Conservation (phyloP, 768 basidiomycete genomes). For the Russula earlei region DNA sequence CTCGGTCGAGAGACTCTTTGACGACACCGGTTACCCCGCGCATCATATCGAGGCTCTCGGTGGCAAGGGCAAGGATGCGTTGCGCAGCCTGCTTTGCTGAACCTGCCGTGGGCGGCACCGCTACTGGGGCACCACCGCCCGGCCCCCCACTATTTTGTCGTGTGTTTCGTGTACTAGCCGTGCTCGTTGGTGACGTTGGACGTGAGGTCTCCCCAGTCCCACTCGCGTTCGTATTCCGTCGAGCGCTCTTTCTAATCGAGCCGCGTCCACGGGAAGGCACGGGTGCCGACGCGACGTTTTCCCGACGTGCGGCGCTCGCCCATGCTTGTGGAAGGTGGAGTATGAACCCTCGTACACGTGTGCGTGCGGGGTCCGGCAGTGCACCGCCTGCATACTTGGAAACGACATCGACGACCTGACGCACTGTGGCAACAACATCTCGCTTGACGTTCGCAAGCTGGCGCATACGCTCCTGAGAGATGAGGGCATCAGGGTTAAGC, state of each 20-base stretch:
- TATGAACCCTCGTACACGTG: conserved; percentile 66
- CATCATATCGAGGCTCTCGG: conserved; percentile 92
- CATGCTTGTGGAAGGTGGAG: conserved; percentile 75
- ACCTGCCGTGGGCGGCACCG: conserved; percentile 33
- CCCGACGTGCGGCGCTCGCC: conserved; percentile 38
- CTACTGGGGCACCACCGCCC: conserved; percentile 4
- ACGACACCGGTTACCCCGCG: conserved; percentile 80
- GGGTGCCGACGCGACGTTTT: conserved; percentile 16
- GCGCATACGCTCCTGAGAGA: conserved; percentile 39
- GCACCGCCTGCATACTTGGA: conserved; percentile 79
- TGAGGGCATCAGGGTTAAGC: conserved; percentile 25
- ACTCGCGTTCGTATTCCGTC: conserved; percentile 14
- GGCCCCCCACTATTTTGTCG: conserved; percentile 25
- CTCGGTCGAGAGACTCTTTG: conserved; percentile 77
- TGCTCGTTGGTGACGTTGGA: conserved; percentile 25
- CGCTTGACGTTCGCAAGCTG: conserved; percentile 66
- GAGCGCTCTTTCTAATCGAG: conserved; percentile 12
- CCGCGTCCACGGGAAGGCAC: conserved; percentile 21
- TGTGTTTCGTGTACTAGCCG: conserved; percentile 17
- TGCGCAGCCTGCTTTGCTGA: conserved; percentile 69
- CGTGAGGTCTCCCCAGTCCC: conserved; percentile 22
- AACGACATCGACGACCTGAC: conserved; percentile 83
- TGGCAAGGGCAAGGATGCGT: conserved; percentile 72
- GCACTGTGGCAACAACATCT: conserved; percentile 82
- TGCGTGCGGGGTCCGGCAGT: conserved; percentile 74